Evolutionary conservation across 108 stramenopile genomes (phyloP), one percentile per base, ranked within the genome.

Genomic region (Fragilaria radians): DNA sequence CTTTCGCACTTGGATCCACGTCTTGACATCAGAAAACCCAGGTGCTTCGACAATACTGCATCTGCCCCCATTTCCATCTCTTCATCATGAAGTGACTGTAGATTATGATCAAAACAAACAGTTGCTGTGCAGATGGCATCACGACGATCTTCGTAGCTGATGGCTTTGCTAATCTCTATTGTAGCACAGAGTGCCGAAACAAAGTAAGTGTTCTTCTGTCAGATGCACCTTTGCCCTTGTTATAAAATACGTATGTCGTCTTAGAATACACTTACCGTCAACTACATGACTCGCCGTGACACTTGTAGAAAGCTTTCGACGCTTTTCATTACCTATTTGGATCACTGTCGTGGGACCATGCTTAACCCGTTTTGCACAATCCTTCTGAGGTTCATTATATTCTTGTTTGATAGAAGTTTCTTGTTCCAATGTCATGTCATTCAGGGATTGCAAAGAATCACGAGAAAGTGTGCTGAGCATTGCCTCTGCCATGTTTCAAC

Each of bases 41-140:
- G 48, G 52, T 74, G 74, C 52, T 80, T 84, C 32, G 67, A 58
- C 19, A 84, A 48, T 1, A 69, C 76, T 25, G 72, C 46, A 52
- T 78, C 79, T 33, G 74, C 74, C 23, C 79, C 72, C 0, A 62
- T 72, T 3, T 51, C 66, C 21, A 84, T 67, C 32, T 84, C 83
- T 5, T 52, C 30, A 47, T 78, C 73, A 60, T 84, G 83, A 17
- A 55, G 24, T 3, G 57, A 48, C 23, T 54, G 67, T n/a, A 68
- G 53, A 32, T 77, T 62, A 36, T 82, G 76, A 31, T 74, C 77
- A 48, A 82, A 75, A 17, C 72, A 33, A 2, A 50, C 60, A 2
- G 48, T 48, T 27, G 80, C 76, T 17, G 59, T 61, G 5, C 70
- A 42, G 18, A 82, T 58, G 27, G 69, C 69, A 32, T 63, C 72